A percentile compares a stretch with the other conserved stretches of the same genome.
Evolutionary conservation across 164 flowering plant species (phyloP).

Genomic region (Kingdonia uniflora): DNA sequence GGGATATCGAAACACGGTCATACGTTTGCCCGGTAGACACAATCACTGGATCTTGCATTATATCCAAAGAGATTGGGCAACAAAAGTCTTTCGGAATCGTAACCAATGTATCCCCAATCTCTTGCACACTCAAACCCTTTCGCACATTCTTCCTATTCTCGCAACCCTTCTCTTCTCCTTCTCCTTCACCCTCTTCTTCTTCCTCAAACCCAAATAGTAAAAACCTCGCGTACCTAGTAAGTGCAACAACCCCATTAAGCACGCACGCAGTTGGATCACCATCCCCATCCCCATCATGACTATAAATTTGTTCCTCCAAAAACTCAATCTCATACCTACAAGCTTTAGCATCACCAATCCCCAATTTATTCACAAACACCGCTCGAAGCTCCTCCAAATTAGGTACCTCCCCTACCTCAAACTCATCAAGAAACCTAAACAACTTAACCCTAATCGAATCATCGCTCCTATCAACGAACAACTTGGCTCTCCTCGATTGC

Average conservation of each 20-base stretch:
- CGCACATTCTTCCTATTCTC: constrained; percentile 27
- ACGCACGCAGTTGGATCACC: constrained; percentile 56
- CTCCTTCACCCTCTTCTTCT: constrained; percentile 37
- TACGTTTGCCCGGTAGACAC: constrained; percentile 92
- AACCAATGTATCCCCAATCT: constrained; percentile 51
- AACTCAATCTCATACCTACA: constrained; percentile 76
- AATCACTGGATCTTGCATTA: constrained; percentile 90
- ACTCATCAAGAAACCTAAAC: constrained; percentile 45
- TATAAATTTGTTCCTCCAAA: constrained; percentile 72
- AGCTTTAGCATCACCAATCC: constrained; percentile 37
- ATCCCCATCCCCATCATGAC: constrained; percentile 65
- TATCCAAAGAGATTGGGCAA: constrained; percentile 79
- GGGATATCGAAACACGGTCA: constrained; percentile 59
- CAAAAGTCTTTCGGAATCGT: constrained; percentile 73
- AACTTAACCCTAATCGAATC: constrained; percentile 41
- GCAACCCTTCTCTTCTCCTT: constrained; percentile 14
- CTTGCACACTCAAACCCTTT: constrained; percentile 41
- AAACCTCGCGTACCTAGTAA: constrained; percentile 63
- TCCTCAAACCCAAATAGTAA: constrained; percentile 73
- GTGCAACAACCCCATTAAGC: constrained; percentile 68
- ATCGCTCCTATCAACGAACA: constrained; percentile 51
- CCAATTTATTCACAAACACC: constrained; percentile 44
- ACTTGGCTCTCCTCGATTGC: constrained; percentile 41
- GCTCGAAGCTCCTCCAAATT: constrained; percentile 25
- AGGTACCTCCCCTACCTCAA: constrained; percentile 49